These are phyloP conservation scores for Aspergillus tanneri DNA, from an alignment of 2,329 filamentous ascomycete genomes.

Conservation along the genomic window DNA sequence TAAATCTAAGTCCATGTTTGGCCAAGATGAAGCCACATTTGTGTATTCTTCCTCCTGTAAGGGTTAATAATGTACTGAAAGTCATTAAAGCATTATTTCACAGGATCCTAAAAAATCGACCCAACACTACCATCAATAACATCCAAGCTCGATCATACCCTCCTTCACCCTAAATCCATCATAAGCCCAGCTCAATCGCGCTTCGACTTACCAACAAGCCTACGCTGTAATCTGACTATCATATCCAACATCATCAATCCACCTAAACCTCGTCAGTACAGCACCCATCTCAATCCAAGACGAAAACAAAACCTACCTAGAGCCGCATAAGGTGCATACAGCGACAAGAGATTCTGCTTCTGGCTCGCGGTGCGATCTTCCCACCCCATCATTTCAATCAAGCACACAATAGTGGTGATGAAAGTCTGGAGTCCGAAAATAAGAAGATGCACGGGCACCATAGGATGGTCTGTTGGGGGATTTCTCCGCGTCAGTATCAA, in stretches of 20 bases:
- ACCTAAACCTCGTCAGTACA: slow-evolving; percentile 25
- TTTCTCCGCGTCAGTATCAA: too few relatives aligned
- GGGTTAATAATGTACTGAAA: too few relatives aligned
- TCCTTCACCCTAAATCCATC: too few relatives aligned
- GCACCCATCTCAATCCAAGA: neutral
- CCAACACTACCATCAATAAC: too few relatives aligned
- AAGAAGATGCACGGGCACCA: slow-evolving; percentile 60
- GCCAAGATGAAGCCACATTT: too few relatives aligned
- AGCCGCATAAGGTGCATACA: slow-evolving; percentile 59
- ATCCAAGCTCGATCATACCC: too few relatives aligned
- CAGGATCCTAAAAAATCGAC: too few relatives aligned
- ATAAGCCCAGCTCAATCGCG: slow-evolving; percentile 22
- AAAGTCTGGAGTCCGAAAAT: slow-evolving; percentile 60
- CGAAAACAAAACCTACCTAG: slow-evolving; percentile 48
- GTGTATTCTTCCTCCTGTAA: too few relatives aligned
- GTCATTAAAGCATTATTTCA: too few relatives aligned
- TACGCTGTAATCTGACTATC: slow-evolving; percentile 32
- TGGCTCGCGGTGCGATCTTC: slow-evolving; percentile 44
- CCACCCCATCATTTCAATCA: slow-evolving; percentile 62
- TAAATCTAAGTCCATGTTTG: too few relatives aligned
- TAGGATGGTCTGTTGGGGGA: slow-evolving; percentile 59
- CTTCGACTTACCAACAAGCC: slow-evolving; percentile 30
- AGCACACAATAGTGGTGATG: slow-evolving; percentile 62
- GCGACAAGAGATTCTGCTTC: slow-evolving; percentile 51
- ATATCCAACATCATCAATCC: slow-evolving; percentile 42